These are phyloP conservation scores for Pseudisothecium myosuroides DNA, from an alignment of 225 moss, liverwort and hornwort genomes.

Conservation along the genomic window DNA sequence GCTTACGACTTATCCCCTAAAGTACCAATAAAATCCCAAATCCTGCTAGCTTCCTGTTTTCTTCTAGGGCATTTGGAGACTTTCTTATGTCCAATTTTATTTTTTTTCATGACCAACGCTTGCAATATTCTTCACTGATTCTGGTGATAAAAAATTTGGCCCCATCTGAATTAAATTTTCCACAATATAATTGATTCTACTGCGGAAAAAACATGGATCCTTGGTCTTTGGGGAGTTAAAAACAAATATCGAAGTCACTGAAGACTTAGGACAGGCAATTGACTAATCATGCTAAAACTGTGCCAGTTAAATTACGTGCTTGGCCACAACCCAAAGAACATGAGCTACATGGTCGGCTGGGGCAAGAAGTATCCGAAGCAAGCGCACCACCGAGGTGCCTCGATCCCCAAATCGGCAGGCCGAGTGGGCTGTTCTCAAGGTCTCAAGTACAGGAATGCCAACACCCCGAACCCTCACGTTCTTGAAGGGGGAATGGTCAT, in stretches of 20 bases:
- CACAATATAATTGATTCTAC: not conserved
- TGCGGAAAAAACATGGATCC: not conserved
- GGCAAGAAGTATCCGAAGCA: slow-evolving; percentile 68
- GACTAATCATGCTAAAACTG: not conserved
- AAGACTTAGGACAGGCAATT: not conserved
- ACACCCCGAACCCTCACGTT: slow-evolving; percentile 28
- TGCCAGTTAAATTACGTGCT: slow-evolving; percentile 79
- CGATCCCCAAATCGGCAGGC: slow-evolving; percentile 44
- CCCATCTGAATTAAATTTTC: not conserved
- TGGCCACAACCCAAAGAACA: slow-evolving; percentile 64
- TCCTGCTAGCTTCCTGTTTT: not conserved
- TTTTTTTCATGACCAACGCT: not conserved
- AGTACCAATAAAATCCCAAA: not conserved
- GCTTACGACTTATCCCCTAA: not conserved
- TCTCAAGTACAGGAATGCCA: slow-evolving; percentile 24
- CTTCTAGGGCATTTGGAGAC: not conserved
- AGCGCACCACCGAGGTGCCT: slow-evolving; percentile 87
- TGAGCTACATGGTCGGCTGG: slow-evolving; percentile 86
- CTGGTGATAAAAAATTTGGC: not conserved
- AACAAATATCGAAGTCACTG: not conserved
- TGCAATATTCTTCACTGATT: not conserved
- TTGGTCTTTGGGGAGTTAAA: not conserved
- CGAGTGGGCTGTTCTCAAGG: slow-evolving; percentile 55
- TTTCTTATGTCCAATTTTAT: not conserved
- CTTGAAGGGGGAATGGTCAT: slow-evolving; percentile 80